Base-by-base conservation (phyloP, 140 eudicot genomes). In the Flaveria floridana region DNA sequence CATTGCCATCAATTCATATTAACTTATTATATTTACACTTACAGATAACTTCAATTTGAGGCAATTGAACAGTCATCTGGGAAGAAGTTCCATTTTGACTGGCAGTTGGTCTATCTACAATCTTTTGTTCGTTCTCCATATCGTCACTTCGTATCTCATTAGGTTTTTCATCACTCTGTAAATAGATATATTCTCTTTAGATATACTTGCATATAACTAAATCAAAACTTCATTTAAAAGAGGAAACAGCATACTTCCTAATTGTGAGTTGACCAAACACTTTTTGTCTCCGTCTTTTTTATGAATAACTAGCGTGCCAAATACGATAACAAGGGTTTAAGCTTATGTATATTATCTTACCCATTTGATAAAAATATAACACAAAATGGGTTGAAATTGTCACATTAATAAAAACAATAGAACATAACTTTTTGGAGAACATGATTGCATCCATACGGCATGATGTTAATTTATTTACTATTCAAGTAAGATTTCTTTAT, bases 21-120 rank as follows among this genome's bases (percentile, higher is more conserved):
- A 4, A 37, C 41, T 18, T 10, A 25, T 23, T 21, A 66, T 41
- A 65, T 19, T 52, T 23, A 52, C 7, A 78, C 99, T 86, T 81
- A 94, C 99, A 73, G 19, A 90, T 83, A 20, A 53, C 55, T 74
- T 86, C 84, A 14, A 85, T 75, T 66, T 56, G 85, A 73, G 97
- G 96, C 79, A 90, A 82, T 42, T 81, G 86, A 72, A 80, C 82
- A 42, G 76, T 65, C 74, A 86, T 37, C 41, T 84, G 82, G 9
- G 85, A 56, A 76, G 50, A 63, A 6, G 67, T 72, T 62, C 82
- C 88, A 70, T 55, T 79, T 39, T 73, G 47, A 71, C 69, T 71
- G 42, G 53, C 71, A 44, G 82, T 70, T 65, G 16, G 47, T 72
- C 14, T 77, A 67, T 88, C 88, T 48, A 68, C 84, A 68, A 70